Base-by-base conservation (phyloP, 306 rosid genomes). In the Casuarina cunninghamiana region DNA sequence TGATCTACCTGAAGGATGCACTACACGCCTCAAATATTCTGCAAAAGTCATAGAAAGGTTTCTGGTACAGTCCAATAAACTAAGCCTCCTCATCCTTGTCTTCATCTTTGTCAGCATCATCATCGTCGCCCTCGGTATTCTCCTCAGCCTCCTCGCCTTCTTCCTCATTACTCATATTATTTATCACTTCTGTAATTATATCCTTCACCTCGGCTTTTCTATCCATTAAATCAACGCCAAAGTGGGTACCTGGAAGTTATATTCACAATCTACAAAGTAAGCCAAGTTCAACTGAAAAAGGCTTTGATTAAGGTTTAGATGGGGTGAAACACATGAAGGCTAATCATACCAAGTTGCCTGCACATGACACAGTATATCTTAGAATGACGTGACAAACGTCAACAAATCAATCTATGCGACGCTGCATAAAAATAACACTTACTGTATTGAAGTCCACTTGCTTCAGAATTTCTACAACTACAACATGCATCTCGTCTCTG, bases 171-270 rank as follows among this genome's bases (percentile, higher is more conserved):
- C 94, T 86, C 97, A 96, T 96, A 87, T 84, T 93, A 78, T 90
- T 93, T 77, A 96, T 96, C 75, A 96, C 97, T 12, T 96, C 98
- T n/a, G 99, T 96, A 69, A 96, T 96, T 78, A 96, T 90, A 62
- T 89, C 94, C 86, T 96, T 96, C 81, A 96, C 98, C 90, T 96
- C 97, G 1, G 93, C 87, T 82, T 96, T 96, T 88, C 98, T 90
- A 83, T 96, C 97, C 99, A 96, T 93, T 83, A 96, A 91, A 85
- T 96, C 98, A 83, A 91, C 65, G 38, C 89, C 90, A 74, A 95
- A 93, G 87, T 96, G 98, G 77, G 90, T 48, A 79, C 99, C 99
- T 96, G 83, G 84, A 71, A 42, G 80, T 74, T 75, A 48, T 61
- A 78, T 53, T 72, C 26, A 32, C 11, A 82, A 75, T 53, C 70